Conservation (phyloP, 129 eudicot species). For the Chrysanthemum makinoi region DNA sequence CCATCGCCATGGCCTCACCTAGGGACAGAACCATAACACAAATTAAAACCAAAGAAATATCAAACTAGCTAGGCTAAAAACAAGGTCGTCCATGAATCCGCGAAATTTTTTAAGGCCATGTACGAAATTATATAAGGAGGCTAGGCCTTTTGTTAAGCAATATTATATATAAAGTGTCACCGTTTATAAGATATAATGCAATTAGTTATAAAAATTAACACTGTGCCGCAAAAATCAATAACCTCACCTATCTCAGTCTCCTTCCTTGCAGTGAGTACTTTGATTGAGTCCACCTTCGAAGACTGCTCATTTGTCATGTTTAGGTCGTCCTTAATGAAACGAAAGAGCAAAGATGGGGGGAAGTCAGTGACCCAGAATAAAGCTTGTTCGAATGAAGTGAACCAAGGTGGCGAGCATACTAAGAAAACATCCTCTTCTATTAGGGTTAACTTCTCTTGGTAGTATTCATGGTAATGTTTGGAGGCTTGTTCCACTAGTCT, state of each 20-base stretch:
- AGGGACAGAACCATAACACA: neutral
- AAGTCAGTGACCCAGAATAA: constrained; percentile 45
- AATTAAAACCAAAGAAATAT: no score
- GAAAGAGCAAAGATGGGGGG: constrained; percentile 39
- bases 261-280: constrained; percentile 16
- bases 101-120: no score
- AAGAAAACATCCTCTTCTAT: constrained; percentile 28
- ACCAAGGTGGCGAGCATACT: constrained; percentile 52
- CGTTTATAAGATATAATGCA: no score
- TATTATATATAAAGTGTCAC: no score
- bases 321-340: constrained; percentile 12
- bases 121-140: no score
- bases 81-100: no score
- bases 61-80: no score
- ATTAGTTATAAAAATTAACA: no score
- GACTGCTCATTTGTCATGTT: constrained; percentile 29
- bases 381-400: constrained; percentile 43
- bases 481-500: constrained; percentile 25
- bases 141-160: no score
- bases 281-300: constrained; percentile 1
- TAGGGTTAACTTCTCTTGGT: constrained; percentile 25
- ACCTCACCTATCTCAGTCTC: constrained; percentile 31
- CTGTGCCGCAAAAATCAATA: constrained; percentile 18
- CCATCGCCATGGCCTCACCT: constrained; percentile 41
- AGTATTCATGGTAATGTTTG: constrained; percentile 35